A percentile compares a stretch with the other conserved stretches of the same genome.
These are phyloP conservation scores for Rhynchospora breviuscula DNA, from an alignment of 176 grass and related monocot genomes.

Conservation along the genomic window DNA sequence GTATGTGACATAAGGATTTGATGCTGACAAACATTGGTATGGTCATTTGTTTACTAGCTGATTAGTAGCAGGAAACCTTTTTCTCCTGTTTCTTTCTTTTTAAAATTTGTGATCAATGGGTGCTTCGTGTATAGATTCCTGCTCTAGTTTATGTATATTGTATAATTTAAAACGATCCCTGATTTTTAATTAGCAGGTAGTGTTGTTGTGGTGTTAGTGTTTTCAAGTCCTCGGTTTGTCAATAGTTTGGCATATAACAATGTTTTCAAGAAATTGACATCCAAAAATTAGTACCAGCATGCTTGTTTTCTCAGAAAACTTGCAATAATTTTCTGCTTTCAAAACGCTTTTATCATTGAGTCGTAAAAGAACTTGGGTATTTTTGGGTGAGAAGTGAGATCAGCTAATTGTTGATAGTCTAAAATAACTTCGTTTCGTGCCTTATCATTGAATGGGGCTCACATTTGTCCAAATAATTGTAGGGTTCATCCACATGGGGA, in stretches of 20 bases:
- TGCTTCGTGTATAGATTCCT: constrained; percentile 15
- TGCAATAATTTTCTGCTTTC: too few species aligned
- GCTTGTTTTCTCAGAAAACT: too few species aligned
- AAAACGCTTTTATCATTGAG: too few species aligned
- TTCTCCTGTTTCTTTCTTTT: constrained; percentile 6
- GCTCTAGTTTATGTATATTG: constrained; percentile 23
- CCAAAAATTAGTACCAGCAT: too few species aligned
- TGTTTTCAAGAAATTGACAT: background rate
- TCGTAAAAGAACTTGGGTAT: too few species aligned
- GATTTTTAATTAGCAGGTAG: constrained; percentile 6
- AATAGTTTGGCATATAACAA: background rate
- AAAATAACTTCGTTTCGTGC: too few species aligned
- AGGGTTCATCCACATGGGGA: too few species aligned
- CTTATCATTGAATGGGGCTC: too few species aligned
- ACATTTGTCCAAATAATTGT: too few species aligned
- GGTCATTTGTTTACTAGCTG: constrained; percentile 20
- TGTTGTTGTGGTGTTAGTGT: background rate
- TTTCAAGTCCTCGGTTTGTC: background rate
- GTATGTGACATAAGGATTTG: constrained; percentile 7
- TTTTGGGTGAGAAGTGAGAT: too few species aligned
- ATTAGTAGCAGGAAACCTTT: constrained; percentile 21
- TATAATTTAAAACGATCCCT: constrained; percentile 20
- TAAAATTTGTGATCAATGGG: background rate
- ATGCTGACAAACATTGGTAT: constrained; percentile 24
- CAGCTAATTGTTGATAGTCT: too few species aligned